A percentile compares a stretch with the other conserved stretches of the same genome.
phyloP scores from a whole-genome alignment of 495 filamentous ascomycete genomes.

The Pseudomonodictys pantanalensis region DNA sequence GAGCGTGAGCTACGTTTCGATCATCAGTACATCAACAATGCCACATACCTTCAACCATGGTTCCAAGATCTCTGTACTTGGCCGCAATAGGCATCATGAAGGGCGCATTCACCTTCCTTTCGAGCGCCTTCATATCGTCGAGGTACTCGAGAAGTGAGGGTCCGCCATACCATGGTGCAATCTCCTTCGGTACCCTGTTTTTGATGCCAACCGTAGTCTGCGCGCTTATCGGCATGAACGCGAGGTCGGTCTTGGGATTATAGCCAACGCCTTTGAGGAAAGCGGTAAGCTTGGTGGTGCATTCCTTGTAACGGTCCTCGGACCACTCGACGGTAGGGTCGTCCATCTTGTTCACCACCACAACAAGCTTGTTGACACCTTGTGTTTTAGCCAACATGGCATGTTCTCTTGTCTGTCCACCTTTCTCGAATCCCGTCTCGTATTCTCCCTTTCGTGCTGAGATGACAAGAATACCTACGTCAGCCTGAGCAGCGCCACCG shows the following conservation, averaged over 20 bases:
- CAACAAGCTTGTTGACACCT: constrained; percentile 75
- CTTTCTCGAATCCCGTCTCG: constrained; percentile 99
- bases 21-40: too few relatives aligned
- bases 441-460: constrained; percentile 98
- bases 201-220: constrained; percentile 83
- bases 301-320: constrained; percentile 86
- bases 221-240: constrained; percentile 95
- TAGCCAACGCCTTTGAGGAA: constrained; percentile 92
- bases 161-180: constrained; percentile 79
- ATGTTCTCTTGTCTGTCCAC: constrained; percentile 95
- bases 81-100: constrained; percentile 98
- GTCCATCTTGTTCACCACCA: constrained; percentile 99
- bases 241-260: constrained; percentile 84
- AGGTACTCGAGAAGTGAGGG: constrained; percentile 95
- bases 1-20: too few relatives aligned
- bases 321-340: constrained; percentile 92
- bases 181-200: constrained; percentile 72
- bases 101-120: constrained; percentile 93
- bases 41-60: constrained; percentile 93
- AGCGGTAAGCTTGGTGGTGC: constrained; percentile 77
- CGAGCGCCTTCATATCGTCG: constrained; percentile 82
- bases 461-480: constrained; percentile 94
- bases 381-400: constrained; percentile 97
- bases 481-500: constrained; percentile 92
- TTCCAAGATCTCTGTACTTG: constrained; percentile 91